Percentiles rank a stretch among this genome's conserved stretches.
phyloP scores from a whole-genome alignment of 805 yeast species.

The Pichia sporocuriosa region DNA sequence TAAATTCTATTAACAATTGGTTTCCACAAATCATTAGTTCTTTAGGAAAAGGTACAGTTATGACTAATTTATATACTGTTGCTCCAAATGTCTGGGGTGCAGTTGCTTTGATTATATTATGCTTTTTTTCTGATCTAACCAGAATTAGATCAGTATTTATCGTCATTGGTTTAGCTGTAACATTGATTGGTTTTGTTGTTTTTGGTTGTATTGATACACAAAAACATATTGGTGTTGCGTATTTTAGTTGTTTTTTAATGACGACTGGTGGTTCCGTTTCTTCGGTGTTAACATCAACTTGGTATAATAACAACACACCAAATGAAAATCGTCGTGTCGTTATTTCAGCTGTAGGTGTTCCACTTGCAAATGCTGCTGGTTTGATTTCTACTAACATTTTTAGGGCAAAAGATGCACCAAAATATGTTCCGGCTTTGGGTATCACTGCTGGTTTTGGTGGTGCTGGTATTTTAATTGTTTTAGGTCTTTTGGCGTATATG shows the following conservation, averaged over 20 bases:
- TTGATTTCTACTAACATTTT: conserved; percentile 48
- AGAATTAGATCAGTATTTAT: conserved; percentile 35
- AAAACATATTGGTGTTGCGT: conserved; percentile 24
- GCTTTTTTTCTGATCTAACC: conserved; percentile 36
- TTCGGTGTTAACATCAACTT: conserved; percentile 43
- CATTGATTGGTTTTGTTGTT: conserved; percentile 41
- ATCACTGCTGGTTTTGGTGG: conserved; percentile 42
- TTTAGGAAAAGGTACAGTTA: conserved; percentile 35
- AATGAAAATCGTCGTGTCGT: conserved; percentile 40
- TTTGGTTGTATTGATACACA: conserved; percentile 39
- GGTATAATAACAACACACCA: conserved; percentile 46
- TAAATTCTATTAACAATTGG: conserved; percentile 43
- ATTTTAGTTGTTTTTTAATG: conserved; percentile 29
- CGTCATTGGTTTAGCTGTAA: conserved; percentile 32
- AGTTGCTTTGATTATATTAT: conserved; percentile 32
- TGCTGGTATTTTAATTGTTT: conserved; percentile 33
- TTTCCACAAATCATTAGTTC: conserved; percentile 39
- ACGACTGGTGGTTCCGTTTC: conserved; percentile 44
- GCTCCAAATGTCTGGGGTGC: conserved; percentile 47
- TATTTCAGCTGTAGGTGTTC: conserved; percentile 43
- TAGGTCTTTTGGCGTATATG: conserved; percentile 29
- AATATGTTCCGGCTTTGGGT: conserved; percentile 43
- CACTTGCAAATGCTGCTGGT: conserved; percentile 53
- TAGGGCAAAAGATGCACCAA: conserved; percentile 45
- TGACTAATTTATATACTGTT: conserved; percentile 37